Evolutionary conservation across 805 yeast species (phyloP).

Genomic region (Candida anglica): DNA sequence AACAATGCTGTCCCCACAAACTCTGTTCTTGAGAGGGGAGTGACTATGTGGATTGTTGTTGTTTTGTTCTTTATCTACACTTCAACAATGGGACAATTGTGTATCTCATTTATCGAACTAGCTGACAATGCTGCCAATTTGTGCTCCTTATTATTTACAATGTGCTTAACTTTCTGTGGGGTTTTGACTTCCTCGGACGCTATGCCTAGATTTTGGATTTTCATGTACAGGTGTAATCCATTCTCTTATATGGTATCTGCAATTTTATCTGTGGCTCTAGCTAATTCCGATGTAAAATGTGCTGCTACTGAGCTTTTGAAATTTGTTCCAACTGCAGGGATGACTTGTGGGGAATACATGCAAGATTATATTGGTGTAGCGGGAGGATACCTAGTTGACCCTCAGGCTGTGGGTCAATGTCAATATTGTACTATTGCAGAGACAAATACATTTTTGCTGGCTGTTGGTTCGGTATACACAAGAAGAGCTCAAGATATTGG

Average conservation of each 20-base stretch:
- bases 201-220: conserved; percentile 60
- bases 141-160: conserved; percentile 52
- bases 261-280: conserved; percentile 25
- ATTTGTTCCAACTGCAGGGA: conserved; percentile 20
- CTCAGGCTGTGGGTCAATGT: conserved; percentile 15
- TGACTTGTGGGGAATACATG: conserved; percentile 29
- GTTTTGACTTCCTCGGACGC: conserved; percentile 54
- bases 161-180: conserved; percentile 75
- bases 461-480: conserved; percentile 16
- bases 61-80: conserved; percentile 47
- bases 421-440: conserved; percentile 19
- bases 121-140: conserved; percentile 64
- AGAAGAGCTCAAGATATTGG: conserved; percentile 26
- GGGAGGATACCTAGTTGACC: conserved; percentile 19
- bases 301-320: conserved; percentile 15
- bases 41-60: conserved; percentile 45
- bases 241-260: conserved; percentile 30
- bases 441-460: conserved; percentile 24
- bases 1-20: conserved; percentile 15
- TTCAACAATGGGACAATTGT: conserved; percentile 55
- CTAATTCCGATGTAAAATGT: conserved; percentile 22
- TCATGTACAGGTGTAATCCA: conserved; percentile 34
- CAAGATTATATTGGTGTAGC: conserved; percentile 15
- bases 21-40: conserved; percentile 48
- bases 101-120: conserved; percentile 55